Conservation (phyloP, 2,329 filamentous ascomycete species). For the Calonectria pseudoturangicola region DNA sequence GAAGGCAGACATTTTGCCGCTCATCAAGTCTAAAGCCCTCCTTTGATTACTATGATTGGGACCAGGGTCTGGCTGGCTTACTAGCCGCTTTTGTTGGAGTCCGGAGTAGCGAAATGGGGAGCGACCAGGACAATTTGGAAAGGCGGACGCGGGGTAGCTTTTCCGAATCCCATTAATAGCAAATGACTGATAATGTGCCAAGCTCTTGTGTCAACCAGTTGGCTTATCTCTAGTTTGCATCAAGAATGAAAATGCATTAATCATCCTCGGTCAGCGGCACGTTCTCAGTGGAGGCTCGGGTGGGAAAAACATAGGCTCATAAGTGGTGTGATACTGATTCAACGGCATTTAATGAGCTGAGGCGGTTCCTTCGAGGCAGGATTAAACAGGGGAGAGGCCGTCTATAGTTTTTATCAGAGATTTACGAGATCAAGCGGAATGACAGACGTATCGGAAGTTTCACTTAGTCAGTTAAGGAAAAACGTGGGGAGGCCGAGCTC, state of each 20-base stretch:
- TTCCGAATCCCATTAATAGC: not conserved
- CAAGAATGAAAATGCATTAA: not conserved
- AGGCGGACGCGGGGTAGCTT: conserved; percentile 3
- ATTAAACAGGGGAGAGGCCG: not conserved
- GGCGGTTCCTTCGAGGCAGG: not conserved
- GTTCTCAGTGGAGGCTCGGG: no score
- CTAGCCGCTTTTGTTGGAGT: conserved; percentile 12
- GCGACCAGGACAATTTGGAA: not conserved
- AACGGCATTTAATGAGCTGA: not conserved
- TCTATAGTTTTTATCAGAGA: not conserved
- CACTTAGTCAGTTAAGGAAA: not conserved
- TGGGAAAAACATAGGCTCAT: not conserved
- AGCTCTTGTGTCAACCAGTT: not conserved
- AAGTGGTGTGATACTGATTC: not conserved
- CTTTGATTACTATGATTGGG: not conserved
- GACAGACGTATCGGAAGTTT: not conserved
- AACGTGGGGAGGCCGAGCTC: not conserved
- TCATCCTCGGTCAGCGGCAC: no score
- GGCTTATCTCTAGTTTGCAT: not conserved
- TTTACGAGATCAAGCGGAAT: not conserved
- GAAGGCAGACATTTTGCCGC: not conserved
- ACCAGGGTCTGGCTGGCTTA: not conserved
- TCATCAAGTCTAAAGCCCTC: not conserved
- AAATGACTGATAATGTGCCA: not conserved
- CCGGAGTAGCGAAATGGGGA: conserved; percentile 22